phyloP scores from a whole-genome alignment of 129 eudicot genomes.

The Escallonia rubra region DNA sequence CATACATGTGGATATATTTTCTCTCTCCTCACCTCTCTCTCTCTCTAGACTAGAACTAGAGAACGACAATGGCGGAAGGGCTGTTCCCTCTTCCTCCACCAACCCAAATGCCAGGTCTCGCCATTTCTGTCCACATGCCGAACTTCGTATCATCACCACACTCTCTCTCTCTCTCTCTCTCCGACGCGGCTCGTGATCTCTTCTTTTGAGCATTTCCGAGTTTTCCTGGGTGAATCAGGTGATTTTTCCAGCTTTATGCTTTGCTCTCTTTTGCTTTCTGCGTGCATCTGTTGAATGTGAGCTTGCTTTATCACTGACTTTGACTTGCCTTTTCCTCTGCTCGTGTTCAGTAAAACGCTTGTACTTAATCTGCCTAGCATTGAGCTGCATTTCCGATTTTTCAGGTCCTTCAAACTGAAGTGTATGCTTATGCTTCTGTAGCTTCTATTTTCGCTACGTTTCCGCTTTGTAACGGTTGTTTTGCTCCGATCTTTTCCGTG shows the following conservation, averaged over 20 bases:
- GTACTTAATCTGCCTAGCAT: not conserved
- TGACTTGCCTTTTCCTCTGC: not conserved
- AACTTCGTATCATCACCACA: not conserved
- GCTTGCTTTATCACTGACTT: not conserved
- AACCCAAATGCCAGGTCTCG: not conserved
- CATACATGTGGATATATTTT: no score
- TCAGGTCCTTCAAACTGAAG: no score
- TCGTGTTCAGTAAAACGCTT: no score
- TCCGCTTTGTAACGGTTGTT: no score
- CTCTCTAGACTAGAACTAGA: no score
- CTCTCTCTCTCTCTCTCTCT: conserved; percentile 12
- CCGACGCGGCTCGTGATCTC: conserved; percentile 27
- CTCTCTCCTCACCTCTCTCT: no score
- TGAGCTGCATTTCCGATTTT: conserved; percentile 2
- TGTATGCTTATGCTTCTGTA: no score
- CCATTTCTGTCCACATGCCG: conserved; percentile 4
- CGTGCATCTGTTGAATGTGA: conserved; percentile 13
- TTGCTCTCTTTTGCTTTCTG: not conserved
- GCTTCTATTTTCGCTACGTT: no score
- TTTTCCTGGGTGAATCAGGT: conserved; percentile 1
- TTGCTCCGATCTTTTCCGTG: no score
- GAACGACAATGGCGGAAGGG: conserved; percentile 7
- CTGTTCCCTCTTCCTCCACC: not conserved
- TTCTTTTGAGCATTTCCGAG: not conserved
- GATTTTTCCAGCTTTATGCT: conserved; percentile 5